Conservation (phyloP, 176 grass and related monocot species). For the Ensete glaucum region DNA sequence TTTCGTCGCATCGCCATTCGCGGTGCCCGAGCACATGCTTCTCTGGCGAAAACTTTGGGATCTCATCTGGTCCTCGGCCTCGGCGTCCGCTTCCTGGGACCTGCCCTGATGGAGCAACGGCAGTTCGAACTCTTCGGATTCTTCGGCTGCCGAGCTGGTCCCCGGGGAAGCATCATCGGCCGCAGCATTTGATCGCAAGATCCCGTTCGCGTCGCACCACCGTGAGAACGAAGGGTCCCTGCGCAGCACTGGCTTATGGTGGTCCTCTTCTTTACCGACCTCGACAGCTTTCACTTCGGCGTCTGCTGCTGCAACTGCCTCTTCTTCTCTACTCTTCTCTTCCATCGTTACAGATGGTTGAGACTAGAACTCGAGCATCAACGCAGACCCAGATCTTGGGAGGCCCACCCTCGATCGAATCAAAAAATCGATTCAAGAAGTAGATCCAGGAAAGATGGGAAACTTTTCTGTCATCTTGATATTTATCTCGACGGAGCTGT, state of each 20-base stretch:
- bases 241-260: conserved; percentile 38
- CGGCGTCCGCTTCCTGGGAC: neutral
- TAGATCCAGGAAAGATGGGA: neutral
- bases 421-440: neutral
- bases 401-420: neutral
- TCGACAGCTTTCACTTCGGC: neutral
- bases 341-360: neutral
- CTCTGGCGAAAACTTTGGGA: neutral
- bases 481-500: neutral
- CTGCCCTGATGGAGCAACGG: conserved; percentile 35
- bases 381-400: neutral
- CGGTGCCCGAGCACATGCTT: neutral
- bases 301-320: conserved; percentile 13
- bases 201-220: conserved; percentile 57
- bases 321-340: conserved; percentile 2
- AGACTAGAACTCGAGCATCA: neutral
- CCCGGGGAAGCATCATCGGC: conserved; percentile 18
- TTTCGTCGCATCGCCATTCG: neutral
- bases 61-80: neutral
- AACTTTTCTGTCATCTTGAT: neutral
- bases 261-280: neutral
- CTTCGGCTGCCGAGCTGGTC: conserved; percentile 21
- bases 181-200: conserved; percentile 1
- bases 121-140: conserved; percentile 73
- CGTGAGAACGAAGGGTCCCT: conserved; percentile 92